These are phyloP conservation scores for Hylodesmum podocarpum DNA, from an alignment of 306 rosid genomes.

Conservation along the genomic window DNA sequence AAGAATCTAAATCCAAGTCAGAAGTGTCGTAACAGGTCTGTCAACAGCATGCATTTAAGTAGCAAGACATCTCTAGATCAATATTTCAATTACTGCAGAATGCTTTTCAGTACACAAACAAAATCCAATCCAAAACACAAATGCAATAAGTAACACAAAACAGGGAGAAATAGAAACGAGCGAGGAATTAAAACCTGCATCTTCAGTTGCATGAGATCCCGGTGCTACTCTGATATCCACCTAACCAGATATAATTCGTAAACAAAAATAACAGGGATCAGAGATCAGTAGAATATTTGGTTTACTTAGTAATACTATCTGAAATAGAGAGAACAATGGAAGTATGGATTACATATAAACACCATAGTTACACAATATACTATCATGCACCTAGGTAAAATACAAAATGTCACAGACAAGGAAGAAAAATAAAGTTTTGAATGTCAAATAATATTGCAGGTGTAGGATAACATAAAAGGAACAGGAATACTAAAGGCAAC, in stretches of 20 bases:
- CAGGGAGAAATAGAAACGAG: not conserved
- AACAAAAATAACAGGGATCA: slow-evolving; percentile 2
- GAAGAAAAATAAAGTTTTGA: not conserved
- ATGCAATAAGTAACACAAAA: not conserved
- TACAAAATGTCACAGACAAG: not conserved
- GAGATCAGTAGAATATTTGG: slow-evolving; percentile 23
- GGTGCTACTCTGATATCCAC: slow-evolving; percentile 96
- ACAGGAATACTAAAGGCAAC: not conserved
- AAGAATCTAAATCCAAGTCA: not conserved
- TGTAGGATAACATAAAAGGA: not conserved
- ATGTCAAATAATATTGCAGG: not conserved
- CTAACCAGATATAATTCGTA: slow-evolving; percentile 40
- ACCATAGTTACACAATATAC: not conserved
- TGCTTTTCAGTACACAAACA: slow-evolving; percentile 19
- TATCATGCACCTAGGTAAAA: not conserved
- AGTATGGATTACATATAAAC: not conserved
- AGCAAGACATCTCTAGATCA: not conserved
- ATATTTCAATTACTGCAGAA: not conserved
- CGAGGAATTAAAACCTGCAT: slow-evolving; percentile 56
- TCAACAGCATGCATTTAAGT: slow-evolving; percentile 7
- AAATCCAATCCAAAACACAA: not conserved
- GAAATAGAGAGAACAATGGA: not conserved
- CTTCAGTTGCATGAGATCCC: slow-evolving; percentile 93
- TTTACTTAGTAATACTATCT: not conserved
- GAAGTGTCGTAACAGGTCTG: not conserved